Evolutionary conservation across 2,329 filamentous ascomycete species (phyloP), one percentile per base, ranked within the genome.

Genomic region (Pseudohalonectria lignicola): DNA sequence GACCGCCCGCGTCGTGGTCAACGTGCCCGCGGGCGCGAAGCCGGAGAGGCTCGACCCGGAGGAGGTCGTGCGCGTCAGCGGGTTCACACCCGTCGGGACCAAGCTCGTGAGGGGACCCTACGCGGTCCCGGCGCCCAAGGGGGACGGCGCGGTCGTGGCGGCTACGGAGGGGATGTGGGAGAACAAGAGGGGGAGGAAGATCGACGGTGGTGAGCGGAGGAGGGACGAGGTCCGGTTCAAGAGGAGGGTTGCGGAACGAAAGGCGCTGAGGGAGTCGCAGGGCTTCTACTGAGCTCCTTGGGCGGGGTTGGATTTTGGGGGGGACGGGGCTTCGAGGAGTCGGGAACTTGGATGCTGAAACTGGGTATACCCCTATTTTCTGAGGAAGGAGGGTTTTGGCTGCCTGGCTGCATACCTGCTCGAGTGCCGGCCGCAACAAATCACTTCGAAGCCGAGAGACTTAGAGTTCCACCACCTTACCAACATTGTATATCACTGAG

Each of bases 171-270:
- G 90, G 9, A 82, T 96, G 67, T 96, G 90, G 92, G 90, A 96
- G 66, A 71, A 87, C 52, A 80, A 74, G 56, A 74, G 80, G 51
- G 90, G 92, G 20, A 77, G 78, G 53, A 96, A 96, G 79, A 80
- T 98, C 48, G 88, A 96, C 61, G 92, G 92, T 54, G 92, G 92
- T 69, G 92, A 98, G 70, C 79, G 92, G 59, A 76, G 92, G 61
- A 79, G 75, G 58, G 84, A 82, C 13, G 82, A 94, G 64, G 79
- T 95, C 37, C 73, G 85, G 51, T 86, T 88, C 50, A 94, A 94
- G 79, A 82, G 78, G 64, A 75, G 82, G 47, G 78, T 83, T 37
- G 79, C 79, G 26, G 84, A 88, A 64, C 79, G 85, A 48, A 84
- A 80, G 60, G 86, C 85, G 55, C 60, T 44, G 55, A 68, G 56